A percentile compares a stretch with the other conserved stretches of the same genome.
Conservation (phyloP, 1,139 yeast genomes). For the Sugiyamaella japonica region DNA sequence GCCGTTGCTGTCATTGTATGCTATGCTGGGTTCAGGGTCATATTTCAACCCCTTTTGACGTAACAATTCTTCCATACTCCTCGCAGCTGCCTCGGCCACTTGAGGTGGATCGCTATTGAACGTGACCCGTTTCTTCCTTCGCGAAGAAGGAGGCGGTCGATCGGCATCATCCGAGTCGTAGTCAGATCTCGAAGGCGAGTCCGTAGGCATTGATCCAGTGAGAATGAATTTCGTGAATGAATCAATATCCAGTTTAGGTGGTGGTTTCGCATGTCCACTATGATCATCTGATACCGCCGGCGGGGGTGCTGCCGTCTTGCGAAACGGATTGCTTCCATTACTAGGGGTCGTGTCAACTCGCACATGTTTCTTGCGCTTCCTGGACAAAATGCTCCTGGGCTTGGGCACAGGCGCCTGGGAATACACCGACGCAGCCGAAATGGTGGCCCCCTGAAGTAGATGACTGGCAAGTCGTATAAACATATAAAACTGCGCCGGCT, state of each 20-base stretch:
- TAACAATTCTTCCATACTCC: slow-evolving; percentile 43
- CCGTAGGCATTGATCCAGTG: slow-evolving; percentile 38
- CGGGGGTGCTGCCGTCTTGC: slow-evolving; percentile 23
- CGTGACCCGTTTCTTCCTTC: slow-evolving; percentile 40
- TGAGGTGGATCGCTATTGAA: slow-evolving; percentile 42
- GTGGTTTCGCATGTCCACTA: slow-evolving; percentile 19
- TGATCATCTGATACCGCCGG: background rate
- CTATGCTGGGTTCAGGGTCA: slow-evolving; percentile 3
- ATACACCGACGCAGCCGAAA: slow-evolving; percentile 23
- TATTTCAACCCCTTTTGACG: slow-evolving; percentile 34
- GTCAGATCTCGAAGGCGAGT: slow-evolving; percentile 11
- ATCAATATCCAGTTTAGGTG: slow-evolving; percentile 38
- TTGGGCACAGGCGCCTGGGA: slow-evolving; percentile 41
- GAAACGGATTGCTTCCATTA: slow-evolving; percentile 33
- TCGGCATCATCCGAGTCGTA: slow-evolving; percentile 18
- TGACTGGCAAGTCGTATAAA: slow-evolving; percentile 44
- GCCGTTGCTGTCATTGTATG: slow-evolving; percentile 3
- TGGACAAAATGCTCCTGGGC: slow-evolving; percentile 41
- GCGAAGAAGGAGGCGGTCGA: slow-evolving; percentile 21
- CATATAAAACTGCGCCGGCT: slow-evolving; percentile 45
- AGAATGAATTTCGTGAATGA: slow-evolving; percentile 41
- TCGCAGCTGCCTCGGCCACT: slow-evolving; percentile 44
- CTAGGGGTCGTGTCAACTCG: background rate
- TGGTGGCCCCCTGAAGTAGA: slow-evolving; percentile 36
- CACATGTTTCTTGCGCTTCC: slow-evolving; percentile 33